Conservation (phyloP, 257 asterid genomes). For the Solanum verrucosum region DNA sequence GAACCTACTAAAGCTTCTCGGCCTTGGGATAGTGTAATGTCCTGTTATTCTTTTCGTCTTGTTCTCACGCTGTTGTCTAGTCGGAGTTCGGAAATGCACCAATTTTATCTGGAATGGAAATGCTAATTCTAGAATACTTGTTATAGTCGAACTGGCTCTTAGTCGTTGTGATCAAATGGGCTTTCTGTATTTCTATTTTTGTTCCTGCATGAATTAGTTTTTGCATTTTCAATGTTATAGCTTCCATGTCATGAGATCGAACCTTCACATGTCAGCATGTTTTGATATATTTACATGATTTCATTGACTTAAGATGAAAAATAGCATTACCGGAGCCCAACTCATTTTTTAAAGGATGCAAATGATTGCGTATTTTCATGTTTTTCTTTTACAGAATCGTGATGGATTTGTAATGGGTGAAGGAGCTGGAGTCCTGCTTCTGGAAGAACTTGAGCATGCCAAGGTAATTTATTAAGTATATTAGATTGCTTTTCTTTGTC, state of each 20-base stretch:
- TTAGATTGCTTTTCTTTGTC: neutral
- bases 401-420: constrained; percentile 51
- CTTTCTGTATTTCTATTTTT: neutral
- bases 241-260: neutral
- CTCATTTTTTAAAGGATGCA: neutral
- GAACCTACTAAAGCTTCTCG: constrained; percentile 66
- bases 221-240: neutral
- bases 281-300: neutral
- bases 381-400: constrained; percentile 15
- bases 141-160: neutral
- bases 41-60: neutral
- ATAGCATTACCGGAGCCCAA: neutral
- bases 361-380: neutral
- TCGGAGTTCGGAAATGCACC: neutral
- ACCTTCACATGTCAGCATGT: neutral
- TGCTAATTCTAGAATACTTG: neutral
- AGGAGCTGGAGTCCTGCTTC: constrained; percentile 44
- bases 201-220: neutral
- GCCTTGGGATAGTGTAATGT: constrained; percentile 46
- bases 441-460: constrained; percentile 46
- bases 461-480: constrained; percentile 10
- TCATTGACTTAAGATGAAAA: neutral
- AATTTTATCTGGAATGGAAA: neutral
- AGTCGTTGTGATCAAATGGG: neutral
- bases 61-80: neutral